Conservation (phyloP, 257 asterid genomes). For the Penstemon davidsonii region DNA sequence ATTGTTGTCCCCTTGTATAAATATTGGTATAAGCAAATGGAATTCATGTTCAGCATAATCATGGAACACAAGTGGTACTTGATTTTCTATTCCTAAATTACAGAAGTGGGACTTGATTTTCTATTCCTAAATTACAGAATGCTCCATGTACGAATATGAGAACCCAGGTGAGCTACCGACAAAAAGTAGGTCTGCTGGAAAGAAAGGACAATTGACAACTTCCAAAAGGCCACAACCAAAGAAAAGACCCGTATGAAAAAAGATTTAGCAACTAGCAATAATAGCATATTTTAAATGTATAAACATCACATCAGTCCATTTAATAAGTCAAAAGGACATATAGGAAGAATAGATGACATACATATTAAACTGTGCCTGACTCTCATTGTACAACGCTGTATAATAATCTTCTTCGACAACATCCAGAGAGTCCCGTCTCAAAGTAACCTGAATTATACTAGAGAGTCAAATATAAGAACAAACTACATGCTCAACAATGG, state of each 20-base stretch:
- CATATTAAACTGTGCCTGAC: slow-evolving; percentile 91
- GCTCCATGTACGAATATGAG: slow-evolving; percentile 11
- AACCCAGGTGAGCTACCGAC: slow-evolving; percentile 3
- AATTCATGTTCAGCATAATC: slow-evolving; percentile 18
- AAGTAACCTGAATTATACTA: slow-evolving; percentile 54
- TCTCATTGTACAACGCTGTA: slow-evolving; percentile 79
- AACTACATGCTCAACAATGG: slow-evolving; percentile 16
- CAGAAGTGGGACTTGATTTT: slow-evolving; percentile 7
- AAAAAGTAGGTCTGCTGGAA: slow-evolving; percentile 3
- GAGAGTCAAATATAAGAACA: slow-evolving; percentile 11
- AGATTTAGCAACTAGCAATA: not conserved
- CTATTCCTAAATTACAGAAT: slow-evolving; percentile 9
- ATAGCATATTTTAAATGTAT: not conserved
- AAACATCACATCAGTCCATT: not conserved
- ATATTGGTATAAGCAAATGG: not conserved
- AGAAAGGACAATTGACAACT: slow-evolving; percentile 7
- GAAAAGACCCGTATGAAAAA: not conserved
- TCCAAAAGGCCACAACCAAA: not conserved
- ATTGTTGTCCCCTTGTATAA: not conserved
- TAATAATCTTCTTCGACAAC: slow-evolving; percentile 88
- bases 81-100: slow-evolving; percentile 9
- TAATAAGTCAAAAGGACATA: slow-evolving; percentile 18
- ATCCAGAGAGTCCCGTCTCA: slow-evolving; percentile 82
- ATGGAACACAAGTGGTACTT: slow-evolving; percentile 6
- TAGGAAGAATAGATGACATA: slow-evolving; percentile 39